phyloP scores from a whole-genome alignment of 2,329 filamentous ascomycete species.

The Alternaria ethzedia region DNA sequence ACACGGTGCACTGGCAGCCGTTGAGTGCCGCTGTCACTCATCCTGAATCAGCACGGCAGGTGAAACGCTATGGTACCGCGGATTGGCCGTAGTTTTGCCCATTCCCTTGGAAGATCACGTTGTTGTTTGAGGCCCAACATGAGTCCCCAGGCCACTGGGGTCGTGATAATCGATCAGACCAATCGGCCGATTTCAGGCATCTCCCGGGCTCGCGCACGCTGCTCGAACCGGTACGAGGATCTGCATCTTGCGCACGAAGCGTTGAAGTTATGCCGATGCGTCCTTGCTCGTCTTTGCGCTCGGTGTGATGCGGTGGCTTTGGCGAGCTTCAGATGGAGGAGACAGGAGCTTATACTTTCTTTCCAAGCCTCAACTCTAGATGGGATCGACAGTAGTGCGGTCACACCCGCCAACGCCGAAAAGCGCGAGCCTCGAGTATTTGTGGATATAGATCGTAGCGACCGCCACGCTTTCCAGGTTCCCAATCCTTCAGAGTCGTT shows the following conservation, averaged over 20 bases:
- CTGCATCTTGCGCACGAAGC: background rate
- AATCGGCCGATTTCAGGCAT: background rate
- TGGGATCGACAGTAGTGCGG: background rate
- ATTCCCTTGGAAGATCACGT: background rate
- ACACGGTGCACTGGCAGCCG: background rate
- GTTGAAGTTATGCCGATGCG: background rate
- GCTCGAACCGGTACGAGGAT: background rate
- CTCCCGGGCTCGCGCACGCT: background rate
- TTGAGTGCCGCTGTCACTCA: background rate
- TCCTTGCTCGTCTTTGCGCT: background rate
- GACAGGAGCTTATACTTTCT: slow-evolving; percentile 1
- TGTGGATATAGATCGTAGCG: background rate
- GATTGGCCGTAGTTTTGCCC: background rate
- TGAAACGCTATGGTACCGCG: background rate
- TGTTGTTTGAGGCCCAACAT: background rate
- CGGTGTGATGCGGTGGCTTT: background rate
- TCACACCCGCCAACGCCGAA: background rate
- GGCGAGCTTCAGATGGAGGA: background rate
- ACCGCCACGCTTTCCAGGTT: background rate
- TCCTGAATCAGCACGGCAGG: background rate
- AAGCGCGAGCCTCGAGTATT: background rate
- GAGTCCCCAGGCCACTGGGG: background rate
- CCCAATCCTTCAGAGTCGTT: background rate
- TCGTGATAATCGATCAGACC: background rate
- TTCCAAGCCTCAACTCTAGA: background rate